Evolutionary conservation across 2,329 filamentous ascomycete species (phyloP).

Genomic region (Fragosphaeria purpurea): DNA sequence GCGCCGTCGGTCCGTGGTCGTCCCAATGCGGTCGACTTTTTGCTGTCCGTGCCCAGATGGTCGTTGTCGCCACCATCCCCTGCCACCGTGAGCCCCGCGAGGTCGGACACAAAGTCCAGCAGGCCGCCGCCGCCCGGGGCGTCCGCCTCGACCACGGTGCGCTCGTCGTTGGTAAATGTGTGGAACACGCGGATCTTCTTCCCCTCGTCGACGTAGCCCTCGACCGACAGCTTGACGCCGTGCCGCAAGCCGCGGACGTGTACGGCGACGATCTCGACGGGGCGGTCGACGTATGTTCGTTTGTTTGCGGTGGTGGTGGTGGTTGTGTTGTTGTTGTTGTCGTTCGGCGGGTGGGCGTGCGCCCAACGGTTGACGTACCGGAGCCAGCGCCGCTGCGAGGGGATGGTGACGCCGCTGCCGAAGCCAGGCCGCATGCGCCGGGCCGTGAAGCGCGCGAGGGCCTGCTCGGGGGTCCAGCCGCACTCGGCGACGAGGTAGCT

Average conservation of each 20-base stretch:
- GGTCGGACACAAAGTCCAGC: conserved; percentile 42
- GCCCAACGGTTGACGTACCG: conserved; percentile 85
- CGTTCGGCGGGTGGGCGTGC: conserved; percentile 18
- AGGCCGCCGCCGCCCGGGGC: conserved; percentile 39
- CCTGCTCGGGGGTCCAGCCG: conserved; percentile 44
- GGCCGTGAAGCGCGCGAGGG: conserved; percentile 56
- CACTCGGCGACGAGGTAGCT: conserved; percentile 87
- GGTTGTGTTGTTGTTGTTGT: too few relatives aligned
- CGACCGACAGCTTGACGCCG: conserved; percentile 77
- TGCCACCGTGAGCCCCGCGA: conserved; percentile 25
- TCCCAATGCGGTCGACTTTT: neutral
- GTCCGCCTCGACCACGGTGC: conserved; percentile 53
- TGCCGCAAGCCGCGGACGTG: conserved; percentile 82
- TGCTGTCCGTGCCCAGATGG: neutral
- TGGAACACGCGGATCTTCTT: conserved; percentile 78
- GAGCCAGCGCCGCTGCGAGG: conserved; percentile 81
- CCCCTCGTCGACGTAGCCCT: conserved; percentile 81
- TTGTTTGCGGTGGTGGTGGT: too few relatives aligned
- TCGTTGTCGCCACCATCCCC: conserved; percentile 11
- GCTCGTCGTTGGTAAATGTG: conserved; percentile 64
- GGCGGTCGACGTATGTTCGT: conserved; percentile 59
- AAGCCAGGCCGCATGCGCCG: conserved; percentile 83
- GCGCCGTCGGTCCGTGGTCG: neutral
- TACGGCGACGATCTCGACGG: conserved; percentile 77
- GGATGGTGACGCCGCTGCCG: conserved; percentile 78